Evolutionary conservation across 2,329 filamentous ascomycete genomes (phyloP), one percentile per base, ranked within the genome.

Genomic region (Metarhizium brunneum): DNA sequence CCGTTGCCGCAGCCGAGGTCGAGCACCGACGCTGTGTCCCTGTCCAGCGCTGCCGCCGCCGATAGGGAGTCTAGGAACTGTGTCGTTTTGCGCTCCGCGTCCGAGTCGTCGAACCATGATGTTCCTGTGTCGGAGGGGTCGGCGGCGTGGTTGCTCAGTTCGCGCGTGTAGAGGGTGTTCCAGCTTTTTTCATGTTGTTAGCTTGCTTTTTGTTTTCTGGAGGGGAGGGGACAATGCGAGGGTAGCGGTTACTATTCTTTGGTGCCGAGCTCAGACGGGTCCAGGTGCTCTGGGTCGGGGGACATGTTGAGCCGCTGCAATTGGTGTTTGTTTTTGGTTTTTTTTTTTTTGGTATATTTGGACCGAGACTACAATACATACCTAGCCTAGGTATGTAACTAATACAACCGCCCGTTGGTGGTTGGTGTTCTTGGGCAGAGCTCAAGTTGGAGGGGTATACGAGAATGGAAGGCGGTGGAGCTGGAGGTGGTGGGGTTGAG

Each of bases 1-100:
- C 92, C 94, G 72, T 99, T 99, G 1, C 94, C 94, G 11, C 91
- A 96, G 20, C 94, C 94, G 0, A 99, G 79, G 68, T 99, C 94
- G 0, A 97, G 77, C 58, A 96, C 85, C 2, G 80, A 73, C 11
- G 82, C 76, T n/a, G 69, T 64, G 5, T 64, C 52, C n/a, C 63
- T 60, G 38, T 56, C 58, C 42, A 64, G 60, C 8, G 66, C 47
- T 60, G 72, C 59, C 36, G 66, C 56, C 60, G 72, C 59, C 36
- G 66, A 56, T 20, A 68, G 60, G 35, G 61, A 62, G 63, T 59
- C 82, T 67, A 95, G 80, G 68, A 87, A 91, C 10, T 75, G 70
- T 29, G 95, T 72, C 57, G 95, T 84, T 66, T 92, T 92, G 59
- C 85, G 78, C 66, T 96, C 90, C 59, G 94, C 94, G 66, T 87